Evolutionary conservation across 805 yeast species (phyloP), one percentile per base, ranked within the genome.

Genomic region (Pichia ethanolica): DNA sequence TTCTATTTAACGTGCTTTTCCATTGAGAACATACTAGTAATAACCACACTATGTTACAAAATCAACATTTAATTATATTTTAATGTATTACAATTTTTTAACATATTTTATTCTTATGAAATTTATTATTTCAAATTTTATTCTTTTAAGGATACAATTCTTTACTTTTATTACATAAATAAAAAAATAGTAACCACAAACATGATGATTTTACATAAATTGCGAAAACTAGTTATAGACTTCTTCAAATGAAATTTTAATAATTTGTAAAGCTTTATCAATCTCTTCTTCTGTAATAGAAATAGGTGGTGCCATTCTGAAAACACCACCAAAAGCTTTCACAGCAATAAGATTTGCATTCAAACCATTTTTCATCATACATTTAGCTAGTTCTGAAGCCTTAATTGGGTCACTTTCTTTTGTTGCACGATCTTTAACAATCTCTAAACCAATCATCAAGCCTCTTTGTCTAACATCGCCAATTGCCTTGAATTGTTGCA

Each of bases 381-480:
- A 52, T 33, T 35, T 55, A 46, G 49, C 55, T 9, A 59, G 14
- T 3, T 48, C 44, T 6, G 42, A 50, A 12, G 50, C 54, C 33
- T 50, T 50, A 36, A 57, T 56, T 39, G 70, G 72, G 48, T 60
- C 69, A 53, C 71, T 63, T 53, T 74, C 75, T 54, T 73, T 75
- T 11, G 79, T 70, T 13, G 45, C 59, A 47, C 63, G 67, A 60
- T 75, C 65, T 56, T 73, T 69, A 45, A 75, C 79, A 35, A 76
- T 61, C 58, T 77, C 81, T 45, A 75, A 57, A 5, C 74, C 69
- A 75, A 79, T 70, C 66, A 77, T 76, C 8, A 76, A 75, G 49
- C 81, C 81, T 51, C 68, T 57, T 45, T 81, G 81, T 64, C 80
- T 69, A 41, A 75, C 71, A 45, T 74, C 76, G 51, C 79, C 81